phyloP scores from a whole-genome alignment of 495 filamentous ascomycete genomes.

The Tetracladium marchalianum region DNA sequence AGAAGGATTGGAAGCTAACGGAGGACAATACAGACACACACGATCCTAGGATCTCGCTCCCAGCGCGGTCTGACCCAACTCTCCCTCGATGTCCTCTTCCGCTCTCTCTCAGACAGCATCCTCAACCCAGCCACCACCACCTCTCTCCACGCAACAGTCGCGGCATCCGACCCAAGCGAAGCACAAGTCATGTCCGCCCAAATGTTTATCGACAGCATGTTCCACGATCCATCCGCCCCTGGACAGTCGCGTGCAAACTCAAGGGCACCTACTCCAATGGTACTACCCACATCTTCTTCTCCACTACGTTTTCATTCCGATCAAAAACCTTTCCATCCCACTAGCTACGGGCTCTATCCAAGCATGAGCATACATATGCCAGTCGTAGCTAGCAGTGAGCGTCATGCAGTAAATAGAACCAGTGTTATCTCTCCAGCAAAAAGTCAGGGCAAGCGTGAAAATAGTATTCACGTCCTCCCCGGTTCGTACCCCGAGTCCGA shows the following conservation, averaged over 20 bases:
- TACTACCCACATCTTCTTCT: conserved; percentile 46
- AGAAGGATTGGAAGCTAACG: not conserved
- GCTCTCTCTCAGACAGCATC: conserved; percentile 57
- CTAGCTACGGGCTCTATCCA: conserved; percentile 21
- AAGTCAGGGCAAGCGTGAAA: no score
- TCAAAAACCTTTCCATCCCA: conserved; percentile 12
- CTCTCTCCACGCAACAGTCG: conserved; percentile 58
- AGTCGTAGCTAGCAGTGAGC: no score
- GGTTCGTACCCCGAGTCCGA: no score
- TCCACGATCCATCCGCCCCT: conserved; percentile 50
- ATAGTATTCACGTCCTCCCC: no score
- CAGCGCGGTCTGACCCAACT: conserved; percentile 89
- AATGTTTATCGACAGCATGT: conserved; percentile 71
- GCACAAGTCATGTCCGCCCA: conserved; percentile 69
- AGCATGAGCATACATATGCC: no score
- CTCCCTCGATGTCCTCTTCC: conserved; percentile 80
- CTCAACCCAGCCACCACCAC: conserved; percentile 51
- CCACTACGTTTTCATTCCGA: conserved; percentile 19
- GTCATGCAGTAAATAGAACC: no score
- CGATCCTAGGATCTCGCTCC: conserved; percentile 81
- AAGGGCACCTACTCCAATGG: conserved; percentile 72
- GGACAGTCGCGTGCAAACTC: conserved; percentile 50
- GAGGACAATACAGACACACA: conserved; percentile 64
- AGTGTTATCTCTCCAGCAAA: no score
- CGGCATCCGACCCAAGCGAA: conserved; percentile 71